Percentiles rank a stretch among this genome's conserved stretches.
These are phyloP conservation scores for Trifolium dubium DNA, from an alignment of 306 rosid species.

Conservation along the genomic window DNA sequence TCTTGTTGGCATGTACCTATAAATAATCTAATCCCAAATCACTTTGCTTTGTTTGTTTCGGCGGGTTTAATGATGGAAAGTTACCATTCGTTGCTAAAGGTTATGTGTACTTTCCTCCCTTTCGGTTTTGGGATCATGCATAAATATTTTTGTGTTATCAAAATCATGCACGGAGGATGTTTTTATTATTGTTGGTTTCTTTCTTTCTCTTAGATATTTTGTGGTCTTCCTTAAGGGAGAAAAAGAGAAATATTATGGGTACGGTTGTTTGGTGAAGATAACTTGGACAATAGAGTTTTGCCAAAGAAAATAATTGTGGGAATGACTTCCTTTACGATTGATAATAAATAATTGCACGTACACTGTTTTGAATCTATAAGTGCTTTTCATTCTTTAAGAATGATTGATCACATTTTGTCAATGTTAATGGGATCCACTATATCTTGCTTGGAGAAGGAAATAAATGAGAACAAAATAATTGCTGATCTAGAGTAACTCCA, in stretches of 20 bases:
- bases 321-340: not conserved
- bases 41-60: conserved; percentile 8
- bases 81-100: conserved; percentile 31
- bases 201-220: conserved; percentile 31
- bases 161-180: not conserved
- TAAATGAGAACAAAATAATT: conserved; percentile 22
- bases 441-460: conserved; percentile 1
- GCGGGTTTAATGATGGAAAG: conserved; percentile 16
- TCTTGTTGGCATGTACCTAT: conserved; percentile 19
- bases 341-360: conserved; percentile 35
- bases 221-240: conserved; percentile 29
- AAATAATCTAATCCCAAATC: not conserved
- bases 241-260: conserved; percentile 25
- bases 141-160: not conserved
- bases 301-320: not conserved
- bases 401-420: conserved; percentile 37
- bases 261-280: conserved; percentile 39
- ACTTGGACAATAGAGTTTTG: conserved; percentile 31
- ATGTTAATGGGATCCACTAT: conserved; percentile 35
- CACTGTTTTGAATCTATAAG: conserved; percentile 22
- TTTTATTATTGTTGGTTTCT: conserved; percentile 2
- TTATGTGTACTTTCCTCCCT: conserved; percentile 1
- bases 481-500: not conserved
- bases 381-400: conserved; percentile 39
- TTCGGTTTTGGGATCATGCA: conserved; percentile 26